Base-by-base conservation (phyloP, 208 protist species). In the Sergeia podlipaevii region DNA sequence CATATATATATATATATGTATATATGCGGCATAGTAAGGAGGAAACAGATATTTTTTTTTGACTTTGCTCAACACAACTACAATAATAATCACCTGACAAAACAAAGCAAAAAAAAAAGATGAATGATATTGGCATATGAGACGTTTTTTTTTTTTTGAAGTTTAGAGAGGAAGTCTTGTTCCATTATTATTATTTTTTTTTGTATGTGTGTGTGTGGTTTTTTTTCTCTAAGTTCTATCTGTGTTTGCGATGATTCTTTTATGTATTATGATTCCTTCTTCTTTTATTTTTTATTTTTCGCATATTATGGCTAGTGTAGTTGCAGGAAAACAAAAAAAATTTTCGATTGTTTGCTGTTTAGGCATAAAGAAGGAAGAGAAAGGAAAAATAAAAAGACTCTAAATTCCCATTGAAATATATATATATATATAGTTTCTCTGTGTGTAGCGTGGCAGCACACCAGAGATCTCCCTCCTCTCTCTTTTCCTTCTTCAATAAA, bases 231-330 rank as follows among this genome's bases (percentile, higher is more conserved):
- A 2, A 5, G 4, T 4, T 45, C 11, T 32, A 4, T 51, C 30
- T 50, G 48, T 48, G n/a, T 59, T 65, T 65, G 44, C 20, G 13
- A 39, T 32, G 36, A 15, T 34, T 55, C 55, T 57, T 43, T 2
- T 44, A 3, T 43, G 51, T n/a, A 29, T n/a, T 26, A 24, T 39
- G 23, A 7, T 59, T 26, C 28, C 26, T 20, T 28, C 24, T 63
- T 7, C 54, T 70, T 49, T 17, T 54, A 49, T 46, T 27, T 63
- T 32, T n/a, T n/a, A n/a, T n/a, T n/a, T n/a, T n/a, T n/a, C n/a
- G n/a, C n/a, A n/a, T n/a, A n/a, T n/a, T n/a, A n/a, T n/a, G n/a
- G n/a, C n/a, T n/a, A n/a, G 33, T 37, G 18, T 27, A 17, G 15
- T 37, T 46, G 13, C 36, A 51, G 13, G 41, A 23, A 44, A 30